Evolutionary conservation across 2,329 filamentous ascomycete species (phyloP), one percentile per base, ranked within the genome.

Genomic region (Waltergamsia citrina): DNA sequence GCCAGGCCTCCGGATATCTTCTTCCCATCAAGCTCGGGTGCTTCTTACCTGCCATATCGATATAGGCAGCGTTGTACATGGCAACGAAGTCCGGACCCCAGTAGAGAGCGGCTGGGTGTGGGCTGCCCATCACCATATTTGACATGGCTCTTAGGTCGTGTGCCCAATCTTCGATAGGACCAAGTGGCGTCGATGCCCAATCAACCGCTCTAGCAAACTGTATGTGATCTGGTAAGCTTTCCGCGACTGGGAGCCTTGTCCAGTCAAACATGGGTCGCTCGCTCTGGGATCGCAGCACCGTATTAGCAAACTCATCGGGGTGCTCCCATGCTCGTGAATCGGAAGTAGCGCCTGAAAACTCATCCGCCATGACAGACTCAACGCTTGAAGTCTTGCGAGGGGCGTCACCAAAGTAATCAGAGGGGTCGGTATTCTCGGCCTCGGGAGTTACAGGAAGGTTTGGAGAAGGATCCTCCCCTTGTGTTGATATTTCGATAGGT

Each of bases 121-220:
- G 82, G 38, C 74, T 81, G 11, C 74, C 80, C 82, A 92, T 87
- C 44, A 93, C 76, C 28, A 90, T 58, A 52, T 88, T 90, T 32
- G 82, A 80, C 78, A 88, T 85, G 41, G 77, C 74, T 35, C 85
- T 71, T 32, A 92, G 59, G 45, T 87, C 81, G 20, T 72, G 60
- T 2, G 71, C 62, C 84, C 85, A 93, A 31, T 66, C 60, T 41
- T 84, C 79, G 15, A 92, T 85, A 0, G 84, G 81, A 0, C 85
- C 85, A 2, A 92, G 62, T 4, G 78, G 62, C 2, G 85, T 92
- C 0, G 70, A 62, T 3, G 71, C 71, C 85, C 85, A 93, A 51
- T 88, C 78, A 23, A 80, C 54, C 25, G 72, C 76, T 24, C 81
- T 73, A 14, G 80, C 79, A 44, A 90, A 84, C 35, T 69, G 73